Conservation (phyloP, 202 grass and related monocot genomes). For the Musa balbisiana region DNA sequence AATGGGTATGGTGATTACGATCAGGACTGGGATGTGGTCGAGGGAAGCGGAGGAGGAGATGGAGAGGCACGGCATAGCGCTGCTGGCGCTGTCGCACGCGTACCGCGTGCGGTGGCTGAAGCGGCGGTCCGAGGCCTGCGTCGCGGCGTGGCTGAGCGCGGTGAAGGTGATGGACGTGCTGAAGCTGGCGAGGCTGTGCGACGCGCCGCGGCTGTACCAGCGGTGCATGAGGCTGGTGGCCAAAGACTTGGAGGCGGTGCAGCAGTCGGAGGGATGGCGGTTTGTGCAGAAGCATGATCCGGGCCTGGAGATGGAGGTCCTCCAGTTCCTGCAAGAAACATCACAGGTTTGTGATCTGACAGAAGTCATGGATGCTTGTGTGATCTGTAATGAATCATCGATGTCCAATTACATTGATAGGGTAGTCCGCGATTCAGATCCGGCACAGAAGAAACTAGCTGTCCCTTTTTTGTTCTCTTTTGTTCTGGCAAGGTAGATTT, state of each 20-base stretch:
- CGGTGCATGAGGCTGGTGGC: constrained; percentile 43
- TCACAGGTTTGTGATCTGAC: constrained; percentile 31
- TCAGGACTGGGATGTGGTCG: neutral
- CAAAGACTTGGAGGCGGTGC: constrained; percentile 40
- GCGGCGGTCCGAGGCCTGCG: constrained; percentile 33
- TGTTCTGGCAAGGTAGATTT: too few relatives aligned
- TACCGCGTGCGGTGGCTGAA: constrained; percentile 65
- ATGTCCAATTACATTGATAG: too few relatives aligned
- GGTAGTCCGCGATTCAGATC: too few relatives aligned
- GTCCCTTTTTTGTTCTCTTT: neutral
- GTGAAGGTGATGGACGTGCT: constrained; percentile 41
- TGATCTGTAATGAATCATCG: too few relatives aligned
- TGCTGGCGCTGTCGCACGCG: constrained; percentile 61
- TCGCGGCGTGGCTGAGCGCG: constrained; percentile 36
- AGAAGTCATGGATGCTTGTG: too few relatives aligned
- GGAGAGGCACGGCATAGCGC: constrained; percentile 38
- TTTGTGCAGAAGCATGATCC: constrained; percentile 44
- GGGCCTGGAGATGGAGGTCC: constrained; percentile 32
- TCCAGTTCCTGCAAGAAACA: constrained; percentile 41
- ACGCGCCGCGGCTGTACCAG: constrained; percentile 51
- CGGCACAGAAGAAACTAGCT: neutral
- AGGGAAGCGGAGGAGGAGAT: constrained; percentile 22
- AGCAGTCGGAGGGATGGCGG: constrained; percentile 51
- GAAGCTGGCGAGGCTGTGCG: constrained; percentile 63
- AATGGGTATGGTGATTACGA: too few relatives aligned